Evolutionary conservation across 208 protist species (phyloP).

Genomic region (Trypanosoma brucei): DNA sequence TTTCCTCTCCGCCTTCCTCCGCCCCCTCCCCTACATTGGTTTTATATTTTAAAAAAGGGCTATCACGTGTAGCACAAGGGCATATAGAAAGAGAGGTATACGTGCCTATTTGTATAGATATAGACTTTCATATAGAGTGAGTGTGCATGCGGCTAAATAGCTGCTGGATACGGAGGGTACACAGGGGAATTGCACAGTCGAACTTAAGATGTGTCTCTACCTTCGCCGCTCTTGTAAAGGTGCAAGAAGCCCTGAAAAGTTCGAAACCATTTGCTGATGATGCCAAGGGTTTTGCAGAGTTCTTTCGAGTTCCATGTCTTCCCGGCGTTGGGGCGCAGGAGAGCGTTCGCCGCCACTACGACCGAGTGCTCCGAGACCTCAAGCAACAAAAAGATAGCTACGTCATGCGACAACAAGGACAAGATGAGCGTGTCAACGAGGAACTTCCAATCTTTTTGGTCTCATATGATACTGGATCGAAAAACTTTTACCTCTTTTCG

Average conservation of each 20-base stretch:
- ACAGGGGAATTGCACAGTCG: background rate
- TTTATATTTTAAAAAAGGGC: background rate
- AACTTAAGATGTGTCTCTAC: conserved; percentile 12
- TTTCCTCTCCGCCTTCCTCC: background rate
- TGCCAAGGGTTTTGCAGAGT: conserved; percentile 41
- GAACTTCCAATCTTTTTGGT: conserved; percentile 46
- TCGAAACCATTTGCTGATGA: conserved; percentile 21
- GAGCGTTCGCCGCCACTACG: conserved; percentile 33
- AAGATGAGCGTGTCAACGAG: conserved; percentile 6
- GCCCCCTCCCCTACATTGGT: background rate
- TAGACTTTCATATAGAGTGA: background rate
- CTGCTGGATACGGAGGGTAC: conserved; percentile 1
- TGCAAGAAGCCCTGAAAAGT: conserved; percentile 40
- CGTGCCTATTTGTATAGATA: background rate
- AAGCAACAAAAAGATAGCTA: conserved; percentile 22
- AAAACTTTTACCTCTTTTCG: conserved; percentile 38
- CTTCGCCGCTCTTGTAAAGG: conserved; percentile 32
- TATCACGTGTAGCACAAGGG: background rate
- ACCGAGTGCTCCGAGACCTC: conserved; percentile 12
- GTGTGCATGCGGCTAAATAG: background rate
- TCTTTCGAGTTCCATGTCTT: conserved; percentile 31
- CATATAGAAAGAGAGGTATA: background rate
- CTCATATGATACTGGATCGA: conserved; percentile 26
- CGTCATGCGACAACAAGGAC: conserved; percentile 20
- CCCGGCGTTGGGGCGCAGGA: conserved; percentile 10